phyloP scores from a whole-genome alignment of 2,329 filamentous ascomycete species.

The Phialemoniopsis sp. region DNA sequence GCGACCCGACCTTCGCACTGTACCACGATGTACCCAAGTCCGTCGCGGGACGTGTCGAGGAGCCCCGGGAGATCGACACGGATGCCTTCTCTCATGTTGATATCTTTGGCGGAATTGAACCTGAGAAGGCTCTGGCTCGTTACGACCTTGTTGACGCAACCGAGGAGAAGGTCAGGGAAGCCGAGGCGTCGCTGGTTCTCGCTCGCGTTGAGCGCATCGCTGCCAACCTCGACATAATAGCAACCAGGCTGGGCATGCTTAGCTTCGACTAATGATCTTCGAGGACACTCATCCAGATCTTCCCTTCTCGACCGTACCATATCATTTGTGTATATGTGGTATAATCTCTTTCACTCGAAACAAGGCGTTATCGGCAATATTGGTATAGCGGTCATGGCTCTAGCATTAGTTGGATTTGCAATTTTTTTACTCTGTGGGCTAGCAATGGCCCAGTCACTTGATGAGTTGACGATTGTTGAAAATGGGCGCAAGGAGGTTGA shows the following conservation, averaged over 20 bases:
- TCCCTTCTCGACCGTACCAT: too few relatives aligned
- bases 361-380: too few relatives aligned
- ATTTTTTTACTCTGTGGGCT: too few relatives aligned
- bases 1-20: conserved; percentile 58
- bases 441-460: too few relatives aligned
- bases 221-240: conserved; percentile 28
- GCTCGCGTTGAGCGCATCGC: conserved; percentile 47
- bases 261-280: conserved; percentile 19
- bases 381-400: too few relatives aligned
- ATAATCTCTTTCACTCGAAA: too few relatives aligned
- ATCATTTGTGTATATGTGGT: too few relatives aligned
- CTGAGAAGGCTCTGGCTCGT: conserved; percentile 60
- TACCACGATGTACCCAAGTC: conserved; percentile 41
- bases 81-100: conserved; percentile 33
- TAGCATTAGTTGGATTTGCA: too few relatives aligned
- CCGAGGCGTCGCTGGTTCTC: conserved; percentile 36
- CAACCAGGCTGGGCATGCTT: conserved; percentile 30
- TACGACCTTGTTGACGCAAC: conserved; percentile 61
- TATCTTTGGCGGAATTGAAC: conserved; percentile 49
- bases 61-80: conserved; percentile 33
- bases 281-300: too few relatives aligned
- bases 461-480: too few relatives aligned
- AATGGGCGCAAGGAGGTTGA: too few relatives aligned
- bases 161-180: conserved; percentile 44
- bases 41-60: conserved; percentile 11